A percentile compares a stretch with the other conserved stretches of the same genome.
Conservation (phyloP, 441 rosid species). For the Euphorbia celastroides region DNA sequence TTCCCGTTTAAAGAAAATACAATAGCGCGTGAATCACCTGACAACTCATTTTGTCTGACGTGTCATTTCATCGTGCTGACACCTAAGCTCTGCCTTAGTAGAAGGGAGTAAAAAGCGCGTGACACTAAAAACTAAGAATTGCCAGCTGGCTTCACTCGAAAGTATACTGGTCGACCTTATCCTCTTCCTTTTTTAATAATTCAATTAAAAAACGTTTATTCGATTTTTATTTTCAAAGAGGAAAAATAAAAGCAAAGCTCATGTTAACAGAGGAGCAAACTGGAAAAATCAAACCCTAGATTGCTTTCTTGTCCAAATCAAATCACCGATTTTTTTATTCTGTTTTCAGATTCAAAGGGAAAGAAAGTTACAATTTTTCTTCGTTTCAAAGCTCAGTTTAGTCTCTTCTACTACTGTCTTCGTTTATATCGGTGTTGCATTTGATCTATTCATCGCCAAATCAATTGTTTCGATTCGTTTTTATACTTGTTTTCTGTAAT, state of each 20-base stretch:
- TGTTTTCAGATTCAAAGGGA: constrained; percentile 26
- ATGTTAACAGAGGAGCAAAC: constrained; percentile 16
- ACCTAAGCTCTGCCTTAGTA: constrained; percentile 18
- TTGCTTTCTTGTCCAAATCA: constrained; percentile 23
- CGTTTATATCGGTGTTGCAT: neutral
- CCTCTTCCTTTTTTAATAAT: constrained; percentile 33
- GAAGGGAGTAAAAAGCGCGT: constrained; percentile 35
- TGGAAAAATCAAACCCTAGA: constrained; percentile 39
- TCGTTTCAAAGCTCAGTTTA: constrained; percentile 25
- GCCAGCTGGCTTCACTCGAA: constrained; percentile 63
- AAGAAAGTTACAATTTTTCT: constrained; percentile 14
- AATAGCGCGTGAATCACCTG: constrained; percentile 1
- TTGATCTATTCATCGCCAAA: constrained; percentile 2
- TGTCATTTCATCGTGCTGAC: neutral
- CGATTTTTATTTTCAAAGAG: neutral
- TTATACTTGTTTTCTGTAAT: constrained; percentile 4
- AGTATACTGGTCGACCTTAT: constrained; percentile 63
- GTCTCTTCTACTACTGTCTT: constrained; percentile 16
- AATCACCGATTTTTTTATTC: neutral
- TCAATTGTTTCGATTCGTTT: constrained; percentile 12
- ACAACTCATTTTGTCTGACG: neutral
- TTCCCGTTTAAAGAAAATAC: neutral
- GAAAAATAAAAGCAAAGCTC: constrained; percentile 6
- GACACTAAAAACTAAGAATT: constrained; percentile 19
- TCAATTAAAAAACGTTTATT: constrained; percentile 8